Conservation (phyloP, 768 basidiomycete genomes). For the Asterophora parasitica region DNA sequence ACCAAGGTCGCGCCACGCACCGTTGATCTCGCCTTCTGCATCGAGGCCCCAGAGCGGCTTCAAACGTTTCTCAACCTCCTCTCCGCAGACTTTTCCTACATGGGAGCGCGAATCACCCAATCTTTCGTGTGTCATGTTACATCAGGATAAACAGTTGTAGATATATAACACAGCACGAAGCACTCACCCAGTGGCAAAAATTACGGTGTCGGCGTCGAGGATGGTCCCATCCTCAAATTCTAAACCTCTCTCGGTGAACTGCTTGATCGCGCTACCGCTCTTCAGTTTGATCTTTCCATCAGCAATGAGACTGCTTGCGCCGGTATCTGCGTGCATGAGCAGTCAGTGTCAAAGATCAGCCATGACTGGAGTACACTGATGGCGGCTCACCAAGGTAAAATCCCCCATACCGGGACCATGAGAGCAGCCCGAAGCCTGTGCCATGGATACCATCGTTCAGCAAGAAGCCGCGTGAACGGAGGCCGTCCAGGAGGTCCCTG, state of each 20-base stretch:
- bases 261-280: slow-evolving; percentile 42
- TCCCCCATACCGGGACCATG: slow-evolving; percentile 49
- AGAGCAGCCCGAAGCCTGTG: slow-evolving; percentile 45
- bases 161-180: no score
- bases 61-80: slow-evolving; percentile 36
- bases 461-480: slow-evolving; percentile 56
- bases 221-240: slow-evolving; percentile 42
- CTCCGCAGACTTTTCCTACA: slow-evolving; percentile 37
- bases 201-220: slow-evolving; percentile 41
- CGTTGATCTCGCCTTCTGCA: slow-evolving; percentile 54
- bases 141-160: no score
- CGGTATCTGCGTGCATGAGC: slow-evolving; percentile 34
- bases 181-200: slow-evolving; percentile 45
- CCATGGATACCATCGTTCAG: slow-evolving; percentile 45
- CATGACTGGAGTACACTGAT: no score
- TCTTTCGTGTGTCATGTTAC: no score
- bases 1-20: slow-evolving; percentile 44
- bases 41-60: slow-evolving; percentile 59
- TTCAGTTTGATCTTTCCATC: slow-evolving; percentile 69
- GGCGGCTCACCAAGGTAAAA: slow-evolving; percentile 55
- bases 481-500: slow-evolving; percentile 51
- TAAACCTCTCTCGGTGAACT: slow-evolving; percentile 37
- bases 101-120: slow-evolving; percentile 37
- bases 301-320: slow-evolving; percentile 50
- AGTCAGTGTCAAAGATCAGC: no score